Evolutionary conservation across 345 rosid genomes (phyloP).

Genomic region (Eucalyptus sp.): DNA sequence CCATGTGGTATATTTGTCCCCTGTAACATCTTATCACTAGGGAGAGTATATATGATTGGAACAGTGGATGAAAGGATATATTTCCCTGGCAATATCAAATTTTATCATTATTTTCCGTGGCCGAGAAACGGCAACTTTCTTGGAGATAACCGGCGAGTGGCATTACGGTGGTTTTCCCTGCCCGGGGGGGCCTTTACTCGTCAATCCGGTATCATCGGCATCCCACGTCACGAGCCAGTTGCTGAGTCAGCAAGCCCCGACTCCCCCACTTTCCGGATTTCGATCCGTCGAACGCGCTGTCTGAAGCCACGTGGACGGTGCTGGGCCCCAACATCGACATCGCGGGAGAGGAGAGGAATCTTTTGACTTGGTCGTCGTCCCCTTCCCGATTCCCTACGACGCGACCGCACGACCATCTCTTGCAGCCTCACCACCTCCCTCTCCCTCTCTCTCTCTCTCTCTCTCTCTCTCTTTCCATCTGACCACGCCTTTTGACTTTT

Average conservation of each 20-base stretch:
- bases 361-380: neutral
- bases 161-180: neutral
- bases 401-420: neutral
- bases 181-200: neutral
- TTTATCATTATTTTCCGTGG: neutral
- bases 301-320: neutral
- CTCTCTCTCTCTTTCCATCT: neutral
- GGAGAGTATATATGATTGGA: neutral
- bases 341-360: neutral
- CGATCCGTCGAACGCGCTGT: neutral
- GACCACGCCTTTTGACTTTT: neutral
- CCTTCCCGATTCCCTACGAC: neutral
- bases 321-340: neutral
- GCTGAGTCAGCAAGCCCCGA: neutral
- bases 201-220: neutral
- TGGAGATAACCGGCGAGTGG: neutral
- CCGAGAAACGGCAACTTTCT: neutral
- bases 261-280: neutral
- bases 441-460: neutral
- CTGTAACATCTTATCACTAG: neutral
- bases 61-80: neutral
- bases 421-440: neutral
- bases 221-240: neutral
- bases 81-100: neutral
- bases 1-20: accelerated